Percentiles rank a stretch among this genome's conserved stretches.
These are phyloP conservation scores for Peronospora farinosa DNA, from an alignment of 352 stramenopile genomes.

Conservation along the genomic window DNA sequence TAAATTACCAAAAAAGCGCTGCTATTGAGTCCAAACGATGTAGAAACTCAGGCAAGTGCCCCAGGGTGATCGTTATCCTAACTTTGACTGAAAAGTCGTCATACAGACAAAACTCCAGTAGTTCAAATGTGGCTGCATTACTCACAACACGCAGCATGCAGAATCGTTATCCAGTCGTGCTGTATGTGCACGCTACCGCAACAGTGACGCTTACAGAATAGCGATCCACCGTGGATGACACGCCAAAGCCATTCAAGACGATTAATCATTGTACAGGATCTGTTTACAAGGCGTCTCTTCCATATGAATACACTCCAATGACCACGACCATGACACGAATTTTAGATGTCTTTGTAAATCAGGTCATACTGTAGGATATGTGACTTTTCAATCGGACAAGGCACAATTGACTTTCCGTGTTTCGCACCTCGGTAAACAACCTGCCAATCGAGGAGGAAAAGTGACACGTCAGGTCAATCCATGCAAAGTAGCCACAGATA, in stretches of 20 bases:
- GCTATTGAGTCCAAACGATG: constrained; percentile 49
- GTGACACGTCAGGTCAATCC: neutral
- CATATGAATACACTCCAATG: constrained; percentile 25
- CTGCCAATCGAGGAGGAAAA: constrained; percentile 23
- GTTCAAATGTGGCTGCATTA: constrained; percentile 32
- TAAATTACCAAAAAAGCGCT: constrained; percentile 48
- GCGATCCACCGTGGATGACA: constrained; percentile 25
- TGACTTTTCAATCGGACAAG: constrained; percentile 68
- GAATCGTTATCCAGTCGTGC: neutral
- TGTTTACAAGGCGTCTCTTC: no score
- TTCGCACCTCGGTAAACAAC: constrained; percentile 78
- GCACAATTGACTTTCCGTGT: constrained; percentile 77
- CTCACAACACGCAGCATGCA: constrained; percentile 8
- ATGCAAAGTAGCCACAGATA: neutral
- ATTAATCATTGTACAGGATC: constrained; percentile 46
- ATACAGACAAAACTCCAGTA: constrained; percentile 40
- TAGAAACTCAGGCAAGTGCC: constrained; percentile 40
- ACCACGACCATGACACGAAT: constrained; percentile 1
- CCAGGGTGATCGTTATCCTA: neutral
- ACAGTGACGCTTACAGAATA: constrained; percentile 21
- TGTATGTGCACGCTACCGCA: constrained; percentile 9
- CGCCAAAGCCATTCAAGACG: constrained; percentile 40
- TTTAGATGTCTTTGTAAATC: constrained; percentile 77
- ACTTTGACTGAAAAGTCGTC: neutral
- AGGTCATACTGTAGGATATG: constrained; percentile 77